A percentile compares a stretch with the other conserved stretches of the same genome.
phyloP scores from a whole-genome alignment of 2,329 filamentous ascomycete genomes.

The Colletotrichum gloeosporioides region DNA sequence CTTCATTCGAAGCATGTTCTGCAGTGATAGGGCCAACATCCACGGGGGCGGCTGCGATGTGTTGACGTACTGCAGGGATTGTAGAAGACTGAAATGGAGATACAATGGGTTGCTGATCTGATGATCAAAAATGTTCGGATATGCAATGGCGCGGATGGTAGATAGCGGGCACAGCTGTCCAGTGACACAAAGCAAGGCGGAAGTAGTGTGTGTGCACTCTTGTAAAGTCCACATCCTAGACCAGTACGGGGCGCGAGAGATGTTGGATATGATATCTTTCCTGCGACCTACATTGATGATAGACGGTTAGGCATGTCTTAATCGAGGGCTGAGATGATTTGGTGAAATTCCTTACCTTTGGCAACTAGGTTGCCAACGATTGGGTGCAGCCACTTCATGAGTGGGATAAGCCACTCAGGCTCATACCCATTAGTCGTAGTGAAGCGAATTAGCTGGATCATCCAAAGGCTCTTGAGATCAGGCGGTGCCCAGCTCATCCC shows the following conservation, averaged over 20 bases:
- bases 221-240: background rate
- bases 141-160: background rate
- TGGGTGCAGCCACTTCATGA: background rate
- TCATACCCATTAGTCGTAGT: background rate
- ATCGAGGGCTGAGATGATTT: too few species aligned
- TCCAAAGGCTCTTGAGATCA: background rate
- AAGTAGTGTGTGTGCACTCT: background rate
- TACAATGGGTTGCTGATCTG: background rate
- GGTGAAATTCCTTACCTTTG: background rate
- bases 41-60: background rate
- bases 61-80: background rate
- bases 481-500: background rate
- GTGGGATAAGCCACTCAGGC: background rate
- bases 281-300: background rate
- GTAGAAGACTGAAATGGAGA: background rate
- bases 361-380: background rate
- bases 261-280: background rate
- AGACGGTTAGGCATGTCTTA: background rate
- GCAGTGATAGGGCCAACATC: background rate
- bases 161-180: background rate
- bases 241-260: background rate
- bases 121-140: background rate
- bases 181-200: background rate
- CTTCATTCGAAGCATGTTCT: background rate
- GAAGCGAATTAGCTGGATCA: background rate